Conservation (phyloP, 495 filamentous ascomycete genomes). For the Darksidea phi region DNA sequence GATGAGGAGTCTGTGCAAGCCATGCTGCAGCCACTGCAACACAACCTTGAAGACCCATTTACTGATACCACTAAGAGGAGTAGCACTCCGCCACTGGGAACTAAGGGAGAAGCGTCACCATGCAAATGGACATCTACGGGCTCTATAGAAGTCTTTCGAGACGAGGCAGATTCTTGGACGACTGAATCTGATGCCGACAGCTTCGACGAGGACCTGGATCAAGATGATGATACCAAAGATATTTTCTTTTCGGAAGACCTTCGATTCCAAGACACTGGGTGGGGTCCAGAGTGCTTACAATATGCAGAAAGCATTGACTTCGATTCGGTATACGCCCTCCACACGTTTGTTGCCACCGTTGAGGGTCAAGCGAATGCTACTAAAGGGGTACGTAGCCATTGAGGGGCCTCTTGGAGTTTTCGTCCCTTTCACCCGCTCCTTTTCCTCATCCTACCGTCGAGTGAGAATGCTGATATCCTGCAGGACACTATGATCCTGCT, state of each 20-base stretch:
- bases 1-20: conserved; percentile 40
- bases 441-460: too few relatives aligned
- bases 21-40: conserved; percentile 43
- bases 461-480: too few relatives aligned
- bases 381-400: conserved; percentile 58
- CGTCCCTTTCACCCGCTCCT: too few relatives aligned
- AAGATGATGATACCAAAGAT: conserved; percentile 55
- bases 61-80: background rate
- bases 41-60: background rate
- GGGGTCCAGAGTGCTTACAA: conserved; percentile 78
- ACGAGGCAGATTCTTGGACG: conserved; percentile 35
- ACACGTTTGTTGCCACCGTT: conserved; percentile 95
- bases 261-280: conserved; percentile 64
- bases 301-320: conserved; percentile 97
- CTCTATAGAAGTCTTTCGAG: conserved; percentile 2
- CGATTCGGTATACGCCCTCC: conserved; percentile 97
- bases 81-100: background rate
- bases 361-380: conserved; percentile 98
- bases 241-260: conserved; percentile 51
- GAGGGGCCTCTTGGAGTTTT: too few relatives aligned
- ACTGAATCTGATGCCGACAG: conserved; percentile 39
- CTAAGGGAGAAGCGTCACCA: too few relatives aligned
- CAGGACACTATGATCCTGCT: conserved; percentile 96
- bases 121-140: too few relatives aligned
- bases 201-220: conserved; percentile 23